phyloP scores from a whole-genome alignment of 805 yeast species.

The Zygosaccharomyces bisporus region DNA sequence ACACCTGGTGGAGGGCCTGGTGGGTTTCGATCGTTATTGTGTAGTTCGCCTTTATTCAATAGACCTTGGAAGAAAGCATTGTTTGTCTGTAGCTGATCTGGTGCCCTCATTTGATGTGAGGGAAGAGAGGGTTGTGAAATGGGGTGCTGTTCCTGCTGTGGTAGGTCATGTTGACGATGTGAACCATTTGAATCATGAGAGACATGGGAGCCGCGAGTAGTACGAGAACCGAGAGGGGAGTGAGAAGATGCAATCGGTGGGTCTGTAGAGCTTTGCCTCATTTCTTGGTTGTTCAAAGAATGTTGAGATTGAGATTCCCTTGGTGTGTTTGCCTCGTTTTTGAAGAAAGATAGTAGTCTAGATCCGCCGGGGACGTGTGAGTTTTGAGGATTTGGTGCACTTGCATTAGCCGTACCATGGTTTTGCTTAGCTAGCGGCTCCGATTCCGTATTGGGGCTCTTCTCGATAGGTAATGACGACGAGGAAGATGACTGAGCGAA shows the following conservation, averaged over 20 bases:
- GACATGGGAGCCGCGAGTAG: background rate
- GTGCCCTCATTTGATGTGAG: constrained; percentile 9
- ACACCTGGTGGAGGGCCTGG: constrained; percentile 16
- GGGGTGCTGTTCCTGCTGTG: background rate
- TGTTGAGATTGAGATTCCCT: background rate
- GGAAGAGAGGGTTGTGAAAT: constrained; percentile 18
- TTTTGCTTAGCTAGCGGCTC: constrained; percentile 2
- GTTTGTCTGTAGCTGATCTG: constrained; percentile 20
- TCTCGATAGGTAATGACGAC: constrained; percentile 9
- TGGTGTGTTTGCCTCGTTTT: constrained; percentile 15
- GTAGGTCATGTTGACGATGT: constrained; percentile 1
- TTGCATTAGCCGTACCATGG: background rate
- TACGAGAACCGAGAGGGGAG: background rate
- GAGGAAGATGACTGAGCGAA: constrained; percentile 26
- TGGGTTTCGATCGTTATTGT: constrained; percentile 6
- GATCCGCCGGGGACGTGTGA: constrained; percentile 26
- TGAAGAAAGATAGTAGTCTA: constrained; percentile 33
- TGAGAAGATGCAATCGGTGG: background rate
- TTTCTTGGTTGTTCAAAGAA: constrained; percentile 1
- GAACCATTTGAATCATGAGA: background rate
- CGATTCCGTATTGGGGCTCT: background rate
- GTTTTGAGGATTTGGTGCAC: constrained; percentile 1
- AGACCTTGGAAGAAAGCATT: constrained; percentile 32
- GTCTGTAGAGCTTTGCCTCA: background rate
- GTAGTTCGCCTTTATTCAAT: constrained; percentile 28